Base-by-base conservation (phyloP, 352 stramenopile species). In the Pythium dissimile region DNA sequence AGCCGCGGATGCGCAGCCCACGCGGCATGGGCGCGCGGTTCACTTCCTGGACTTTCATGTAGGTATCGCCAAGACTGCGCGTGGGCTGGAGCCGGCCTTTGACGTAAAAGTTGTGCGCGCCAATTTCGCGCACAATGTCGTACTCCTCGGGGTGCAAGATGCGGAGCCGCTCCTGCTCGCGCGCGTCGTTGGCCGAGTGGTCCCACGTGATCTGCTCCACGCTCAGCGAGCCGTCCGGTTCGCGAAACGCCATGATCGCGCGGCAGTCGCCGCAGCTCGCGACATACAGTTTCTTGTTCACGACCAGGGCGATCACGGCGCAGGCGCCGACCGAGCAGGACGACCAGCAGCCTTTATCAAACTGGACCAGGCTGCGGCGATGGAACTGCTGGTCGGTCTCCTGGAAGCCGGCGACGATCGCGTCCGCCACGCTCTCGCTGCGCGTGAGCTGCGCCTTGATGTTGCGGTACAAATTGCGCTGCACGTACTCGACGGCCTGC, bases 1-100 rank as follows among this genome's bases (percentile, higher is more conserved):
- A 79, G 28, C 77, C 77, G 15, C 64, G 60, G 52, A 88, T 80
- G 11, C 77, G 77, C 28, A 88, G 62, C 1, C 75, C 75, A 15
- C 73, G 73, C 13, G 77, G 77, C 77, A 88, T 88, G 5, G 77
- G 77, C 20, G 71, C 62, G 3, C 68, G 63, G 64, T 88, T 88
- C 60, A 88, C 77, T 20, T 88, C 73, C 47, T 84, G 80, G n/a
- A 84, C 69, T 44, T 88, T 88, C 77, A 88, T 88, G 64, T 88
- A 88, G 32, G 75, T 88, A 53, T 88, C 77, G 23, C 77, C 77
- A 35, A 88, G 76, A 27, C 71, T 83, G 4, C 77, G 75, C 38
- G 77, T 88, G 8, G 77, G 77, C 59, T 88, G 77, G 52, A 88
- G 69, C 15, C 77, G 64, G n/a, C 77, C 77, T 34, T 88, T 88